Conservation (phyloP, 768 basidiomycete species). For the Mycena alexandri region DNA sequence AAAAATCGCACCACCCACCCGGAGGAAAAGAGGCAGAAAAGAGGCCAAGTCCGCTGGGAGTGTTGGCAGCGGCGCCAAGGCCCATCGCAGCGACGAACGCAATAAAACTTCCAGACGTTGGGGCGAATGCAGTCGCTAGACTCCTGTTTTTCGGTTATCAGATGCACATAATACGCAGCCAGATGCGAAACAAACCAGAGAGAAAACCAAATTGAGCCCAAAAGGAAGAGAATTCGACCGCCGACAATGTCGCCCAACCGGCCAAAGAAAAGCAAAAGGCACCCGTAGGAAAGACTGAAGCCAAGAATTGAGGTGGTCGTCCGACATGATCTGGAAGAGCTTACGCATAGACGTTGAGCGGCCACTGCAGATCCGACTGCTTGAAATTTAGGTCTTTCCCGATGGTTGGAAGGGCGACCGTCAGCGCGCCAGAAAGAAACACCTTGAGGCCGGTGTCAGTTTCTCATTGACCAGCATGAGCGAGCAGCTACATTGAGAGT, state of each 20-base stretch:
- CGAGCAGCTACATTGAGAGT: constrained; percentile 40
- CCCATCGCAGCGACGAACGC: constrained; percentile 48
- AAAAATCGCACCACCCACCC: not conserved
- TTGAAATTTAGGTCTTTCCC: constrained; percentile 42
- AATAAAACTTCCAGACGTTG: constrained; percentile 45
- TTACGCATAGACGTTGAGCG: constrained; percentile 43
- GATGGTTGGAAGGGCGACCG: constrained; percentile 45
- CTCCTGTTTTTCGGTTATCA: constrained; percentile 38
- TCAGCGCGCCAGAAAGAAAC: constrained; percentile 42
- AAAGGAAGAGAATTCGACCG: constrained; percentile 45
- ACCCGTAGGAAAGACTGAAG: constrained; percentile 42
- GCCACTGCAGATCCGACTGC: constrained; percentile 44
- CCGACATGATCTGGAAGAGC: not conserved
- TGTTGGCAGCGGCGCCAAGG: constrained; percentile 51
- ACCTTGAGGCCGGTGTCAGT: constrained; percentile 28
- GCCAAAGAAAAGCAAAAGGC: constrained; percentile 42
- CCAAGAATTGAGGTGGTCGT: too few relatives aligned
- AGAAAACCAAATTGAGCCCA: constrained; percentile 48
- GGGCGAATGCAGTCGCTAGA: constrained; percentile 46
- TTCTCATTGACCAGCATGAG: not conserved
- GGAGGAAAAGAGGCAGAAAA: constrained; percentile 47
- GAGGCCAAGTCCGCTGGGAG: constrained; percentile 45
- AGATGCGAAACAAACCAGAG: constrained; percentile 40
- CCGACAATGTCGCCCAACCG: constrained; percentile 44
- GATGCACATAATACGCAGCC: not conserved